phyloP scores from a whole-genome alignment of 306 rosid species.

The Rosa multiflora region DNA sequence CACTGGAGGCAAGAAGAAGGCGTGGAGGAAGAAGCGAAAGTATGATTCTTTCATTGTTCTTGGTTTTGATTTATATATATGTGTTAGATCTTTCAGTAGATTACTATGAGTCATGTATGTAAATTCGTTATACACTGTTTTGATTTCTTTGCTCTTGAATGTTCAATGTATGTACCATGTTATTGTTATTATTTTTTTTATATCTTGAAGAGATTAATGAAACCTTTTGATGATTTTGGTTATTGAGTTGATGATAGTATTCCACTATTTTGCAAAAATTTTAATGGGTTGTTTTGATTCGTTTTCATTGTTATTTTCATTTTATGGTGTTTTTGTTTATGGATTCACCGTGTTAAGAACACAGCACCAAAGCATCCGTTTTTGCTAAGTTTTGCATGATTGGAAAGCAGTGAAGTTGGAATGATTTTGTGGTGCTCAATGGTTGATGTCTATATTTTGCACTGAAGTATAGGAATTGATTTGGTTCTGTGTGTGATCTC shows the following conservation, averaged over 20 bases:
- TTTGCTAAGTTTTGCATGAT: neutral
- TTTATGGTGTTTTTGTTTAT: neutral
- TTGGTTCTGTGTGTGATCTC: too few relatives aligned
- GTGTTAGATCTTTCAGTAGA: neutral
- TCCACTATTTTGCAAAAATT: neutral
- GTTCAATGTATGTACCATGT: neutral
- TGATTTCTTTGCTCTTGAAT: neutral
- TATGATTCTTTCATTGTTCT: slow-evolving; percentile 15
- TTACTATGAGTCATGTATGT: neutral
- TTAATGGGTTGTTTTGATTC: neutral
- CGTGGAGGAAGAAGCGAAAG: slow-evolving; percentile 74
- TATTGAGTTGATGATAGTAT: neutral
- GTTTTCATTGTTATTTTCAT: neutral
- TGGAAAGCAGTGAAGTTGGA: neutral
- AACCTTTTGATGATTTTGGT: neutral
- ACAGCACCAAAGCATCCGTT: neutral
- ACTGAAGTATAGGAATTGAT: neutral
- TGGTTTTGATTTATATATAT: neutral
- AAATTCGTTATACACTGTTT: neutral
- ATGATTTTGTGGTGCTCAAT: neutral
- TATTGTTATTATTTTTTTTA: neutral
- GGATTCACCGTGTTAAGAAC: neutral
- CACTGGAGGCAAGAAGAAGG: slow-evolving; percentile 72
- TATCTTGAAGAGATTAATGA: neutral
- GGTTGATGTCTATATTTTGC: neutral